Conservation (phyloP, 2,329 filamentous ascomycete species). For the Microcera coccophila region DNA sequence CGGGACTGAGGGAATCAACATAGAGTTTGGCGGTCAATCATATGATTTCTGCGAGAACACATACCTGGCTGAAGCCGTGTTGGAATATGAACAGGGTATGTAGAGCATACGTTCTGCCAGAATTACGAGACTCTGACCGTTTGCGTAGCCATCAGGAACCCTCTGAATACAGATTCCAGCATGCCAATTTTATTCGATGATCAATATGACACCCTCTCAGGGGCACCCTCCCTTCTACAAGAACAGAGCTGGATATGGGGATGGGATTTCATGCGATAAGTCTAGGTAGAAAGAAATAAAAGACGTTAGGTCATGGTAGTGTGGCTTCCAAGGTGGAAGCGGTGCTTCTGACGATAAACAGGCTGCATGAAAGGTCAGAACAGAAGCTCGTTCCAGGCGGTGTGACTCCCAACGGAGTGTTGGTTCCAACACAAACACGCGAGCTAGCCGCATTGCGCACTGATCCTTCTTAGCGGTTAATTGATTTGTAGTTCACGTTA, state of each 20-base stretch:
- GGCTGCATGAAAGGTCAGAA: no score
- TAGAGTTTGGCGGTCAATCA: background rate
- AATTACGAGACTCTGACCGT: background rate
- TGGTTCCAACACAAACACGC: no score
- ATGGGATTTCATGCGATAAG: background rate
- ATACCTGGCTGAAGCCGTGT: background rate
- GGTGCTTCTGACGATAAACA: no score
- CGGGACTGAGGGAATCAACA: background rate
- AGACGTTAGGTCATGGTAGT: no score
- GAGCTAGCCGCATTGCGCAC: no score
- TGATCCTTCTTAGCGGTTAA: no score
- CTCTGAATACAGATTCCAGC: background rate
- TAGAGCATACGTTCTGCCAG: background rate
- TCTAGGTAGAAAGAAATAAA: no score
- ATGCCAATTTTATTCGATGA: background rate
- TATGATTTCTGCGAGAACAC: background rate
- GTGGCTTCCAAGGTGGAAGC: no score
- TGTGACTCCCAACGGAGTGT: no score
- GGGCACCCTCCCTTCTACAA: background rate
- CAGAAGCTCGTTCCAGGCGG: no score
- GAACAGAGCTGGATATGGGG: constrained; percentile 7
- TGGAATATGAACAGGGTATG: constrained; percentile 1
- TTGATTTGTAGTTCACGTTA: no score
- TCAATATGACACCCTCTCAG: background rate
- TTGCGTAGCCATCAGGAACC: background rate